Base-by-base conservation (phyloP, 441 rosid species). In the Theobroma grandiflorum region DNA sequence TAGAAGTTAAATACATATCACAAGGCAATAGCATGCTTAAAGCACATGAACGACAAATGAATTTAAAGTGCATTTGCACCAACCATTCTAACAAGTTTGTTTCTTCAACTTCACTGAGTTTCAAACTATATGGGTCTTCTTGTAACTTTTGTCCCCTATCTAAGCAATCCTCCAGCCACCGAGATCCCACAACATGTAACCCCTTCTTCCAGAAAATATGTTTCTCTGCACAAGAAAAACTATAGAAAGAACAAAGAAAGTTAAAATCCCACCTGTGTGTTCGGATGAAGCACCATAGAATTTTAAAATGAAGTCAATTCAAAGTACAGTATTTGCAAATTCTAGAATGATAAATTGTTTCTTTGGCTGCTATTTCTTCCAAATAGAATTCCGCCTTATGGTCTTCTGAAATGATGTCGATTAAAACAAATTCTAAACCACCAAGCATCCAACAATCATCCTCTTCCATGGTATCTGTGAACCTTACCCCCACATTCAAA, bases 131-230 rank as follows among this genome's bases (percentile, higher is more conserved):
- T 2, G 78, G 64, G 55, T 89, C 93, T 86, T 95, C 98, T 42
- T 79, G 84, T 86, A 93, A 63, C 81, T 87, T 91, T 71, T 89
- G 77, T 81, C 88, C 91, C 74, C 76, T 84, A 80, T 87, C 86
- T 86, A 93, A 74, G 82, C 94, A 93, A 68, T 93, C 89, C 57
- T 93, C 97, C 86, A 97, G 83, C 99, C 99, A 97, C 71, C 85
- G 90, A 70, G 83, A 87, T 78, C 84, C 82, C 81, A 97, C 89
- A 80, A 95, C 90, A 79, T 82, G 86, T 80, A 92, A 81, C 78
- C 86, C 88, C 81, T 75, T 92, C 84, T 83, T 90, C 72, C 82
- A 52, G 40, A 94, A 74, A 79, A 78, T 80, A 71, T 70, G 84
- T 83, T 88, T 93, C 83, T 89, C 96, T 58, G 69, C 78, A 76